Percentiles rank a stretch among this genome's conserved stretches.
Evolutionary conservation across 352 stramenopile species (phyloP).

Genomic region (Phytophthora chlamydospora): DNA sequence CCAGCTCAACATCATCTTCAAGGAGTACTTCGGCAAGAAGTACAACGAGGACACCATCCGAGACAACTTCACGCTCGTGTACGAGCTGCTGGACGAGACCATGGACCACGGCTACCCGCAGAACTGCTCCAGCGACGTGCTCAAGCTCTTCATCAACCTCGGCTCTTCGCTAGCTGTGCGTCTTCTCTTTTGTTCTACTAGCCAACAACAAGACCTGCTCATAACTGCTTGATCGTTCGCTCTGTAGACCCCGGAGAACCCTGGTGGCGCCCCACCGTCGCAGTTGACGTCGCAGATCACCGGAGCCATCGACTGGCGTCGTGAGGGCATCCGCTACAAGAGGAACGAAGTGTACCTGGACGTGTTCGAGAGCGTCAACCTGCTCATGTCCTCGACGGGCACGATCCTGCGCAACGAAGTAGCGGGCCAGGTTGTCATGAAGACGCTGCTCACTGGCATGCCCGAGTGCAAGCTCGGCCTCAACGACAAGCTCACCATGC

Average conservation of each 20-base stretch:
- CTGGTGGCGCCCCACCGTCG: slow-evolving; percentile 90
- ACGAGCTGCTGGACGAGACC: slow-evolving; percentile 99
- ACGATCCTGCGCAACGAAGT: slow-evolving; percentile 96
- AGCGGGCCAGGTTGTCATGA: slow-evolving; percentile 96
- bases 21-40: slow-evolving; percentile 97
- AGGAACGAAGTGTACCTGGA: slow-evolving; percentile 99
- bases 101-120: slow-evolving; percentile 99
- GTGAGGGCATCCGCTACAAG: slow-evolving; percentile 97
- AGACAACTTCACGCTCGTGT: slow-evolving; percentile 99
- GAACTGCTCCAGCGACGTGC: slow-evolving; percentile 97
- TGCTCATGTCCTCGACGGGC: slow-evolving; percentile 95
- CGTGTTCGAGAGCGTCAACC: slow-evolving; percentile 97
- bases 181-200: background rate
- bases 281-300: slow-evolving; percentile 87
- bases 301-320: slow-evolving; percentile 91
- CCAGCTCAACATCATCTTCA: slow-evolving; percentile 96
- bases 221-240: slow-evolving; percentile 8
- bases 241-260: slow-evolving; percentile 88
- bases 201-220: background rate
- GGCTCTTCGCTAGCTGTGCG: slow-evolving; percentile 70
- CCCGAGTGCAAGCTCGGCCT: slow-evolving; percentile 98
- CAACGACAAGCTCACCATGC: slow-evolving; percentile 99
- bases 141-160: slow-evolving; percentile 99
- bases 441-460: slow-evolving; percentile 98
- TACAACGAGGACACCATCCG: slow-evolving; percentile 97